Conservation (phyloP, 176 grass and related monocot genomes). For the Saccharum spontaneum region DNA sequence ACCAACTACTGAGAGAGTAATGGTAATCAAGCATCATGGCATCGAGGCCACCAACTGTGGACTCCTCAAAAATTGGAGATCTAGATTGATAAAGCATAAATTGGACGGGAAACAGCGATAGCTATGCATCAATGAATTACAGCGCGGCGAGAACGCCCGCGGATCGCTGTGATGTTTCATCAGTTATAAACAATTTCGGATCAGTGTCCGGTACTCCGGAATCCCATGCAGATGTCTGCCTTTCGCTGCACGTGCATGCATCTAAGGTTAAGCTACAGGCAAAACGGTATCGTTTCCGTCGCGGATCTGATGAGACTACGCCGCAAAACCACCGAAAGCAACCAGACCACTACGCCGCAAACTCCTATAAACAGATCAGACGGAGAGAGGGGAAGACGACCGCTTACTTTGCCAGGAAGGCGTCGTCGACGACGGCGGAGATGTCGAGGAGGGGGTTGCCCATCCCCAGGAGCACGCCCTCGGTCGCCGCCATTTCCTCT, state of each 20-base stretch:
- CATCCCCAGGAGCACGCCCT: constrained; percentile 94
- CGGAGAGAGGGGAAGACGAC: neutral
- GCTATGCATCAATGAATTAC: neutral
- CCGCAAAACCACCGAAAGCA: neutral
- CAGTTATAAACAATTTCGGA: constrained; percentile 4
- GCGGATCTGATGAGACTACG: constrained; percentile 35
- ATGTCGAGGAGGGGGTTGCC: constrained; percentile 99
- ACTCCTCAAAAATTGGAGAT: neutral
- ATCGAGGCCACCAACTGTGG: neutral
- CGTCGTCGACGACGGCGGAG: constrained; percentile 87
- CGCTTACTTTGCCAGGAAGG: constrained; percentile 82
- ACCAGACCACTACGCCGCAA: too few relatives aligned
- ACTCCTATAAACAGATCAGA: too few relatives aligned
- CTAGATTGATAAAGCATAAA: neutral
- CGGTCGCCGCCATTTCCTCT: constrained; percentile 46
- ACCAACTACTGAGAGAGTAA: constrained; percentile 1
- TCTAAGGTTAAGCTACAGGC: neutral
- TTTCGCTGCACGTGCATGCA: neutral
- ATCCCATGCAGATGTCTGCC: neutral
- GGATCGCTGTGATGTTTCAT: neutral
- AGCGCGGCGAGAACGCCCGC: neutral
- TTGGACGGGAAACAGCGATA: neutral
- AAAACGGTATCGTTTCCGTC: neutral
- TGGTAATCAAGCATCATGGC: neutral
- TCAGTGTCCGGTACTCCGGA: neutral